These are phyloP conservation scores for Colletotrichum paranaense DNA, from an alignment of 2,329 filamentous ascomycete species.

Conservation along the genomic window DNA sequence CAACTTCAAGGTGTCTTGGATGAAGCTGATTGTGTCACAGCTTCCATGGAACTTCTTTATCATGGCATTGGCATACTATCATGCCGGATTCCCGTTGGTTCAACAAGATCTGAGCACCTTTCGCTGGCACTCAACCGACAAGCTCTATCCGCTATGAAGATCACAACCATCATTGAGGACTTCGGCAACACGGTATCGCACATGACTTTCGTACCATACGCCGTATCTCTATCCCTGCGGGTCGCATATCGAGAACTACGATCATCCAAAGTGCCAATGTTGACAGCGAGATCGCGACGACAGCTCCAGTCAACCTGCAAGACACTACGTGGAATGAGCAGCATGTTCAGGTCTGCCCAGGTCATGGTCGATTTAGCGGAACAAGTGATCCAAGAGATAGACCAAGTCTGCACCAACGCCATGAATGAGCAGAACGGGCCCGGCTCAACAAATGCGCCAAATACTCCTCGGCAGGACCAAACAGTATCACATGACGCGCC, in stretches of 20 bases:
- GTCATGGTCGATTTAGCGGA: conserved; percentile 39
- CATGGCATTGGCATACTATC: conserved; percentile 38
- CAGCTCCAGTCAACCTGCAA: conserved; percentile 38
- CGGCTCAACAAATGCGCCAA: conserved; percentile 10
- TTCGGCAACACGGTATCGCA: conserved; percentile 37
- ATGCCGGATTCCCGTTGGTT: conserved; percentile 30
- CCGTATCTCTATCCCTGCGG: conserved; percentile 39
- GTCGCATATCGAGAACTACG: conserved; percentile 40
- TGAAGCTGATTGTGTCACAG: conserved; percentile 17
- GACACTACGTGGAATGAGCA: conserved; percentile 37
- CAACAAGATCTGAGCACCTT: conserved; percentile 28
- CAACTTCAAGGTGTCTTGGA: neutral
- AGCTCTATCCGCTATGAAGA: conserved; percentile 38
- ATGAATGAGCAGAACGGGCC: conserved; percentile 24
- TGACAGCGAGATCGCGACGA: conserved; percentile 30
- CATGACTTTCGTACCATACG: conserved; percentile 40
- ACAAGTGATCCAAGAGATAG: conserved; percentile 39
- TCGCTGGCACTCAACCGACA: conserved; percentile 32
- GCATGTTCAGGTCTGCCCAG: conserved; percentile 38
- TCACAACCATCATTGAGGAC: conserved; percentile 37
- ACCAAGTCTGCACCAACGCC: conserved; percentile 33
- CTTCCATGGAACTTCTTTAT: conserved; percentile 39
- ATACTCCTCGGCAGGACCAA: conserved; percentile 17
- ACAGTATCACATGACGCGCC: neutral
- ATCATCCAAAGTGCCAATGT: conserved; percentile 37